Evolutionary conservation across 306 rosid genomes (phyloP).

Genomic region (Cucurbita argyrosperma): DNA sequence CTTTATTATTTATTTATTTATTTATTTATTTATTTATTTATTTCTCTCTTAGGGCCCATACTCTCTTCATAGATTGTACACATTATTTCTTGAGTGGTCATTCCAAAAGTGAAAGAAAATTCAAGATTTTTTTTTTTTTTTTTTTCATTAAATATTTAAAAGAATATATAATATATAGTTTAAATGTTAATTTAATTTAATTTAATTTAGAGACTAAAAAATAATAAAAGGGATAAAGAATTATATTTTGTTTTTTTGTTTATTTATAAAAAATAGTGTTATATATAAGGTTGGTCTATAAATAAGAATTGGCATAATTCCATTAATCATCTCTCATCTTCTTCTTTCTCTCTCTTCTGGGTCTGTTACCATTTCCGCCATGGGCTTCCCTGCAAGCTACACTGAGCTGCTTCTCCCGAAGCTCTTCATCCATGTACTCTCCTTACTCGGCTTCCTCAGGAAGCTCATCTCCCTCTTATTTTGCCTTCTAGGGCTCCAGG

Average conservation of each 20-base stretch:
- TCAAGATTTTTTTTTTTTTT: not conserved
- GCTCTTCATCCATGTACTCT: slow-evolving; percentile 38
- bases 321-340: not conserved
- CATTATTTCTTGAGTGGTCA: not conserved
- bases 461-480: slow-evolving; percentile 30
- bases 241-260: no score
- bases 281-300: not conserved
- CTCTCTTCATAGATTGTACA: not conserved
- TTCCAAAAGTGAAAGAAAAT: not conserved
- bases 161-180: not conserved
- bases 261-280: not conserved
- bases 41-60: not conserved
- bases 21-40: not conserved
- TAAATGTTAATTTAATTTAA: not conserved
- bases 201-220: not conserved
- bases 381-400: slow-evolving; percentile 78
- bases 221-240: not conserved
- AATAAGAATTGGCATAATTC: slow-evolving; percentile 1
- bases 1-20: not conserved
- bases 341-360: not conserved
- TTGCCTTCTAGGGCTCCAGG: slow-evolving; percentile 32
- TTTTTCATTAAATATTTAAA: not conserved
- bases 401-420: slow-evolving; percentile 52
- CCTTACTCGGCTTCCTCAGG: slow-evolving; percentile 36
- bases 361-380: not conserved